These are phyloP conservation scores for Cyberlindnera xylosilytica DNA, from an alignment of 805 yeast genomes.

Conservation along the genomic window DNA sequence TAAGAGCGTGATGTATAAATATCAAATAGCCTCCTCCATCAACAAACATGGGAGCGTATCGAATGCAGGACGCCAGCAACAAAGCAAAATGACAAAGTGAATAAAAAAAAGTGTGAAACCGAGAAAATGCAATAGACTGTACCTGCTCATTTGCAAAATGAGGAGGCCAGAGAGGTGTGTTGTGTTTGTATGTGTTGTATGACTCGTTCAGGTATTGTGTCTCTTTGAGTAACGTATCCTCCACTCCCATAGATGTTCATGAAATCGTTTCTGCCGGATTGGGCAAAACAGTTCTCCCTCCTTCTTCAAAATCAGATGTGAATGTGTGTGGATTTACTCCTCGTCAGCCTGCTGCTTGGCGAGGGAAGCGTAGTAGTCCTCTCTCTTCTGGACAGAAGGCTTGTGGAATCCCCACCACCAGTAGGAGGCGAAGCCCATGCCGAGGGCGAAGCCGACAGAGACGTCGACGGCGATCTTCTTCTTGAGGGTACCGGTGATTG, in stretches of 20 bases:
- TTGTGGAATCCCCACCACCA: conserved; percentile 91
- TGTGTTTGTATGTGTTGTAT: neutral
- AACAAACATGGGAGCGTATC: no score
- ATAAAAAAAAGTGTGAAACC: neutral
- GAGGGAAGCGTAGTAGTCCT: conserved; percentile 60
- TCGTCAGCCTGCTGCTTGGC: conserved; percentile 25
- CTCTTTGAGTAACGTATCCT: no score
- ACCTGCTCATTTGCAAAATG: neutral
- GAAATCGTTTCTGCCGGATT: neutral
- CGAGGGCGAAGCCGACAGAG: conserved; percentile 61
- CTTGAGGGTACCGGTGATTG: conserved; percentile 80
- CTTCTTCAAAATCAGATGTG: neutral
- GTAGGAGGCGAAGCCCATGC: conserved; percentile 59
- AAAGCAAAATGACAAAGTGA: no score
- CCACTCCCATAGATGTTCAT: no score
- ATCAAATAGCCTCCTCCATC: conserved; percentile 1
- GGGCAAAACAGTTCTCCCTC: neutral
- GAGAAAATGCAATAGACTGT: neutral
- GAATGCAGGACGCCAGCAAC: no score
- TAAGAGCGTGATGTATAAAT: conserved; percentile 11
- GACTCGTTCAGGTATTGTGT: neutral
- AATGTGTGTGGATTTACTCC: conserved; percentile 9
- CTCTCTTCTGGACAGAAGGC: conserved; percentile 70
- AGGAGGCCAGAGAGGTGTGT: neutral
- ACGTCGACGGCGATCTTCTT: conserved; percentile 80